phyloP scores from a whole-genome alignment of 1,284 basidiomycete species.

The Exobasidium rhododendri region DNA sequence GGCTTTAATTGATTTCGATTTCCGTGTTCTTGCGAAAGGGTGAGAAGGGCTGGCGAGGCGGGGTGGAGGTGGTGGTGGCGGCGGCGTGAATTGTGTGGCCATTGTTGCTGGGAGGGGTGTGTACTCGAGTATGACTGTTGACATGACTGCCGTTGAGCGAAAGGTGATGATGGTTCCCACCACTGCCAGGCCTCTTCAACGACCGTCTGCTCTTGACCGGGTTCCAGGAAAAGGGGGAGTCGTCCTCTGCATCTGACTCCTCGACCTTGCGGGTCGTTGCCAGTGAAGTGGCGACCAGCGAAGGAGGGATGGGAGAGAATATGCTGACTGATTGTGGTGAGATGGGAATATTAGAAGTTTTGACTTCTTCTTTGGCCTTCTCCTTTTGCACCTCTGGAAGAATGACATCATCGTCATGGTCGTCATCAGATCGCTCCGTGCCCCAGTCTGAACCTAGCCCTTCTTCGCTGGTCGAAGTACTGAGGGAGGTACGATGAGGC shows the following conservation, averaged over 20 bases:
- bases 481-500: too few relatives aligned
- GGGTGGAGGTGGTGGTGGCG: too few relatives aligned
- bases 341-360: too few relatives aligned
- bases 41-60: not conserved
- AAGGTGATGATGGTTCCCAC: not conserved
- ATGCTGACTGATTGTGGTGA: too few relatives aligned
- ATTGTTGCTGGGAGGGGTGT: not conserved
- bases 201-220: not conserved
- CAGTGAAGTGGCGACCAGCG: not conserved
- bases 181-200: not conserved
- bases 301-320: too few relatives aligned
- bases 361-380: too few relatives aligned
- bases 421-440: conserved; percentile 9
- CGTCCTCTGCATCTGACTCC: not conserved
- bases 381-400: too few relatives aligned
- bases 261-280: not conserved
- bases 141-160: not conserved
- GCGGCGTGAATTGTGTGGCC: too few relatives aligned
- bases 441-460: conserved; percentile 4
- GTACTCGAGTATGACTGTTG: not conserved
- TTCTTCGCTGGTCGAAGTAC: not conserved
- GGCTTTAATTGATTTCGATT: not conserved
- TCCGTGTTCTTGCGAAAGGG: not conserved
- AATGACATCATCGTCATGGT: too few relatives aligned
- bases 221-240: not conserved